Evolutionary conservation across 1,139 yeast genomes (phyloP).

Genomic region (Blastobotrys indianensis): DNA sequence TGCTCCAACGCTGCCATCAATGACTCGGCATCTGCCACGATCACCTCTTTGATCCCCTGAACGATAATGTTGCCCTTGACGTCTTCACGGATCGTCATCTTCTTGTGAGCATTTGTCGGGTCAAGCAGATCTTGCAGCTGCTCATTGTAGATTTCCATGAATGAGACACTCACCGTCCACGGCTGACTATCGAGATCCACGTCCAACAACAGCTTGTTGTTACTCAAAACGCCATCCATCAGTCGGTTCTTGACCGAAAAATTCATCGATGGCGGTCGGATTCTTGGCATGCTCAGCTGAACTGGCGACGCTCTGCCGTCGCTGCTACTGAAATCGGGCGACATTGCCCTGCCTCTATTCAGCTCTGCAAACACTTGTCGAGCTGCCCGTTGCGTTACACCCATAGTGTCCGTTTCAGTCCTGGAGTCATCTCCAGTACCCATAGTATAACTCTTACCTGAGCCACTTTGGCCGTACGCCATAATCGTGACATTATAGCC

Average conservation of each 20-base stretch:
- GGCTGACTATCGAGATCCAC: conserved; percentile 14
- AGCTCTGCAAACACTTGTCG: conserved; percentile 17
- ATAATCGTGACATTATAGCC: conserved; percentile 31
- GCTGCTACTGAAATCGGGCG: conserved; percentile 7
- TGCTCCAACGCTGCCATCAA: conserved; percentile 20
- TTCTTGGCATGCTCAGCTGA: neutral
- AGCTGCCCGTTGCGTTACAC: conserved; percentile 23
- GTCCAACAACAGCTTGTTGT: neutral
- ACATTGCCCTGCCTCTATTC: conserved; percentile 1
- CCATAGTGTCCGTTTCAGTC: conserved; percentile 15
- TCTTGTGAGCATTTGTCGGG: conserved; percentile 13
- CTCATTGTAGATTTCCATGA: conserved; percentile 66
- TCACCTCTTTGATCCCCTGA: conserved; percentile 22
- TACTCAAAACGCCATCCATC: conserved; percentile 5
- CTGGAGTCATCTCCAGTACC: conserved; percentile 23
- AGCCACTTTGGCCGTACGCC: conserved; percentile 34
- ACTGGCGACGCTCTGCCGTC: conserved; percentile 7
- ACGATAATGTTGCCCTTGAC: conserved; percentile 22
- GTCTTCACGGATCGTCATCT: conserved; percentile 24
- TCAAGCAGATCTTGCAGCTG: conserved; percentile 53
- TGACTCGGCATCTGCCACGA: conserved; percentile 18
- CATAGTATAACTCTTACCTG: conserved; percentile 34
- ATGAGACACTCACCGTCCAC: conserved; percentile 22
- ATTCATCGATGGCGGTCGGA: conserved; percentile 12
- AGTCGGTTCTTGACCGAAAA: conserved; percentile 10